A percentile compares a stretch with the other conserved stretches of the same genome.
Evolutionary conservation across 176 grass and related monocot genomes (phyloP).

Genomic region (Aegilops umbellulata): DNA sequence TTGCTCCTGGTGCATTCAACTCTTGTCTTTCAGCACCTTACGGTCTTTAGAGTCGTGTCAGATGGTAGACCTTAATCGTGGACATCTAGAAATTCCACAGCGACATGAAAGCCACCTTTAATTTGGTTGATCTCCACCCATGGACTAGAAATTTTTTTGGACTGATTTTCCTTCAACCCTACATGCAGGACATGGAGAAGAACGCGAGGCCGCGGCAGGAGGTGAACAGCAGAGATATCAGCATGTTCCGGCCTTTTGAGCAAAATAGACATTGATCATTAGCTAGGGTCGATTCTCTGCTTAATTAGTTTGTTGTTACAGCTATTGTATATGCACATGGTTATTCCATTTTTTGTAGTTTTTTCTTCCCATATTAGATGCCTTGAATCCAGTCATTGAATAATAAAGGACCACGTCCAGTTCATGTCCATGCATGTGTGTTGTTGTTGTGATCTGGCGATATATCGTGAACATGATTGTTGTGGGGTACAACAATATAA

Average conservation of each 20-base stretch:
- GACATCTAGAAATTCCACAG: neutral
- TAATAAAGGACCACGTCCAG: neutral
- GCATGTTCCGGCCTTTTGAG: conserved; percentile 32
- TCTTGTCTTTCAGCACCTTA: neutral
- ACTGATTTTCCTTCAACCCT: neutral
- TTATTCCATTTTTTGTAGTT: neutral
- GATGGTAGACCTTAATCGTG: neutral
- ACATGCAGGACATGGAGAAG: conserved; percentile 40
- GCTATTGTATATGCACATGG: neutral
- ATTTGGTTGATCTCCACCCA: neutral
- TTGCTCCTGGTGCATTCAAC: neutral
- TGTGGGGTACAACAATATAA: neutral
- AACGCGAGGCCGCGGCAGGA: conserved; percentile 71
- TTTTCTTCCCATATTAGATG: neutral
- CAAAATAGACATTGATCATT: neutral
- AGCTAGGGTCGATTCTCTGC: neutral
- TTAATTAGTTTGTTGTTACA: neutral
- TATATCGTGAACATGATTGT: neutral
- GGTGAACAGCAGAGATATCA: conserved; percentile 40
- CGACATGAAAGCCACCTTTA: neutral
- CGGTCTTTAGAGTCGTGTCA: neutral
- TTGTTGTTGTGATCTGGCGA: neutral
- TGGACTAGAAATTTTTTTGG: neutral
- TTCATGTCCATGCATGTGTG: neutral
- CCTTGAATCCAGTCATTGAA: neutral